These are phyloP conservation scores for Calonectria naviculata DNA, from an alignment of 2,329 filamentous ascomycete genomes.

Conservation along the genomic window DNA sequence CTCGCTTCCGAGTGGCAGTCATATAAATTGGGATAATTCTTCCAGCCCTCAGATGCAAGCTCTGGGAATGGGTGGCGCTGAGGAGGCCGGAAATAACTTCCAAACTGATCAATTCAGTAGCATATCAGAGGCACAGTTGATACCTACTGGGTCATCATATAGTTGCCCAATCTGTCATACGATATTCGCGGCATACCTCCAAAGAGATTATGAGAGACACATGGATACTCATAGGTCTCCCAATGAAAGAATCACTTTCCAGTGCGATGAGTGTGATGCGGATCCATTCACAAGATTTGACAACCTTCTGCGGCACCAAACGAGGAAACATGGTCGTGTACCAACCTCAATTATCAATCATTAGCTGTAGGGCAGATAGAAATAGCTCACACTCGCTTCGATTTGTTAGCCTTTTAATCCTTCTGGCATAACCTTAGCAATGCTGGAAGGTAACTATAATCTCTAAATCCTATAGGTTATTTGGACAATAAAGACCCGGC, in stretches of 20 bases:
- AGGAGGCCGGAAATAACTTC: not conserved
- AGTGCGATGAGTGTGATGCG: not conserved
- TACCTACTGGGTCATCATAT: not conserved
- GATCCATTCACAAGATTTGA: not conserved
- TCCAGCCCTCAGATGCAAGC: not conserved
- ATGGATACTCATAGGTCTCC: not conserved
- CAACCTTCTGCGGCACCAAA: not conserved
- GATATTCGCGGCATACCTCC: not conserved
- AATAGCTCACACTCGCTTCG: too few relatives aligned
- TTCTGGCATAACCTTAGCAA: too few relatives aligned
- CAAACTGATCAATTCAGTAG: too few relatives aligned
- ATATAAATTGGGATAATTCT: not conserved
- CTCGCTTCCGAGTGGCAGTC: accelerated
- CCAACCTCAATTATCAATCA: too few relatives aligned
- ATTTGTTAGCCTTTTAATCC: too few relatives aligned
- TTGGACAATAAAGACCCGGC: too few relatives aligned
- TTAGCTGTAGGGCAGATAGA: too few relatives aligned
- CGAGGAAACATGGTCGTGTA: not conserved
- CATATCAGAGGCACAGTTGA: not conserved
- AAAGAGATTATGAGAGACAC: not conserved
- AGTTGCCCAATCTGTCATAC: not conserved
- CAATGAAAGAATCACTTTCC: not conserved
- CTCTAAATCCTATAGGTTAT: too few relatives aligned
- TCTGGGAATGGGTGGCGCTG: not conserved
- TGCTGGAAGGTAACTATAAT: too few relatives aligned